Evolutionary conservation across 1,284 basidiomycete species (phyloP).

Genomic region (Leucoagaricus sp.): DNA sequence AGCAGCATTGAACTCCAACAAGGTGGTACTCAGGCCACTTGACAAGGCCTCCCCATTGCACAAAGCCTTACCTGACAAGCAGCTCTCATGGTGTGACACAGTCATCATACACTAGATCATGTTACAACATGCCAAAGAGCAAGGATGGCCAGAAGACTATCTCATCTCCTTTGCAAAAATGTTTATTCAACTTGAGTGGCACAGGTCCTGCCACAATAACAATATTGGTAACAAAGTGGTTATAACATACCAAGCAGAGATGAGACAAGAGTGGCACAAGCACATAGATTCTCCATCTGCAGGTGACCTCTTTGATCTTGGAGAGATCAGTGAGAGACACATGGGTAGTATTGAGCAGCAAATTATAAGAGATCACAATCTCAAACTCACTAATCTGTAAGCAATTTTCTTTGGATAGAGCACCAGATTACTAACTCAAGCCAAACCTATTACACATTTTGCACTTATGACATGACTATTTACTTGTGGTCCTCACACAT

Average conservation of each 20-base stretch:
- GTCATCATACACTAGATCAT: neutral
- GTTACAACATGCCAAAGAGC: neutral
- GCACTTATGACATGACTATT: too few relatives aligned
- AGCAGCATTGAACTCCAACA: neutral
- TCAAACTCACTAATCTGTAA: neutral
- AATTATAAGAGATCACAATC: neutral
- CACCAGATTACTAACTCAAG: neutral
- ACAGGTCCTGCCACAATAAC: neutral
- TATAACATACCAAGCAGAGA: neutral
- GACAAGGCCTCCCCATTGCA: neutral
- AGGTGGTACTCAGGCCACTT: neutral
- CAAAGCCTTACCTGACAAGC: neutral
- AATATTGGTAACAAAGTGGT: neutral
- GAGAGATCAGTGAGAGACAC: neutral
- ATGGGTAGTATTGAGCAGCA: neutral
- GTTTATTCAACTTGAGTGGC: neutral
- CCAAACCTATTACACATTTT: too few relatives aligned
- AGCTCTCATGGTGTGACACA: neutral
- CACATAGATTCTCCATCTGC: neutral
- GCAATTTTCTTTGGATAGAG: neutral
- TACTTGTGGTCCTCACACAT: too few relatives aligned
- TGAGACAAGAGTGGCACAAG: neutral
- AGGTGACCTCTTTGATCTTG: neutral
- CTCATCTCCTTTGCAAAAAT: neutral
- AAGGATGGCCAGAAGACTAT: neutral